Percentiles rank a stretch among this genome's conserved stretches.
Conservation (phyloP, 257 asterid genomes). For the Handroanthus guayacan region DNA sequence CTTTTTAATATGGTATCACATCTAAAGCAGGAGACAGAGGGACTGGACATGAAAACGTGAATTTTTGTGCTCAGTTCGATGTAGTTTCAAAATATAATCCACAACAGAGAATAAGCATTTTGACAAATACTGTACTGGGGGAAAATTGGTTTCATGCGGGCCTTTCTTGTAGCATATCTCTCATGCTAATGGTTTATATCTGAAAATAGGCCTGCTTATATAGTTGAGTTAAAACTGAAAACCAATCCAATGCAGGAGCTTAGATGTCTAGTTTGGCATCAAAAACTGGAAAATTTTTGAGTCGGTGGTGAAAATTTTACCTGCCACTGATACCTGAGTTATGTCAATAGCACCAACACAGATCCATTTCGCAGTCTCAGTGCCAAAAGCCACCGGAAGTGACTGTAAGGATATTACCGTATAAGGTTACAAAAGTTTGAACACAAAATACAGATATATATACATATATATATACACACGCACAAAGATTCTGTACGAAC, state of each 20-base stretch:
- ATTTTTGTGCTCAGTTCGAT: no score
- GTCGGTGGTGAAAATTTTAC: constrained; percentile 35
- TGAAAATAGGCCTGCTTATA: neutral
- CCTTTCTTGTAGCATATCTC: neutral
- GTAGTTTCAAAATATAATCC: neutral
- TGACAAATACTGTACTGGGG: no score
- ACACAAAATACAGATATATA: no score
- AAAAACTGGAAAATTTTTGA: neutral
- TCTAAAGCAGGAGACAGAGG: no score
- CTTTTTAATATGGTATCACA: neutral
- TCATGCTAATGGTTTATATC: neutral
- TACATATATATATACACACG: no score
- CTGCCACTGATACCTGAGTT: constrained; percentile 95
- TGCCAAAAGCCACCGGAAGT: constrained; percentile 95
- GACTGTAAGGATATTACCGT: constrained; percentile 54
- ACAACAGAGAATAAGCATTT: no score
- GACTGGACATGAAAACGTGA: no score
- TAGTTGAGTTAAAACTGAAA: neutral
- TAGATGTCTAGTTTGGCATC: neutral
- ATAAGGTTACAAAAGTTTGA: no score
- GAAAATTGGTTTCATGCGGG: no score
- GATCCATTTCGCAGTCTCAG: constrained; percentile 97
- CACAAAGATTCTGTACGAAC: no score
- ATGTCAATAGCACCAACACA: constrained; percentile 97
- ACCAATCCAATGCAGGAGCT: neutral